Evolutionary conservation across 306 rosid species (phyloP).

Genomic region (Castanopsis chinensis): DNA sequence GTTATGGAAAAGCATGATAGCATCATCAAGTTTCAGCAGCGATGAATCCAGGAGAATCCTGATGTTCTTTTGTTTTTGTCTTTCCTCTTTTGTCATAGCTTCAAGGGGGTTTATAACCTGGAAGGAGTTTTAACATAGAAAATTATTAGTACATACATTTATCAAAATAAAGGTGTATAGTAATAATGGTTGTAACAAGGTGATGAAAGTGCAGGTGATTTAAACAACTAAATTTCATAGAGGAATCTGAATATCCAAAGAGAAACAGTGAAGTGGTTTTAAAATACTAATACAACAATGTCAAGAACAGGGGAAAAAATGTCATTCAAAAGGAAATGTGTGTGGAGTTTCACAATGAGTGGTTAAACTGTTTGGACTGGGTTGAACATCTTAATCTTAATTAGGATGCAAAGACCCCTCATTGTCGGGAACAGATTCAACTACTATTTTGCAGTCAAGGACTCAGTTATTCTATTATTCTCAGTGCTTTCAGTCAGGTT

Average conservation of each 20-base stretch:
- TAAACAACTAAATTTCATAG: not conserved
- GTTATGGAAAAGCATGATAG: slow-evolving; percentile 90
- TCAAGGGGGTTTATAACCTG: slow-evolving; percentile 51
- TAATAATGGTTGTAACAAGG: not conserved
- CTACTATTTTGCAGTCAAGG: not conserved
- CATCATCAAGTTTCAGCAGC: slow-evolving; percentile 75
- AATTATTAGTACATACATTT: slow-evolving; percentile 15
- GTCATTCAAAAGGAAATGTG: not conserved
- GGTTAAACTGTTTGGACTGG: not conserved
- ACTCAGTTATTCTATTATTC: not conserved
- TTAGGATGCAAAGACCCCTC: not conserved
- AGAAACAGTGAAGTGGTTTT: not conserved
- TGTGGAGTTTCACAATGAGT: not conserved
- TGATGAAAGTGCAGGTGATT: not conserved
- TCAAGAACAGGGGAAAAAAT: not conserved
- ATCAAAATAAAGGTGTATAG: not conserved
- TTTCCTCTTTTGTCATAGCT: slow-evolving; percentile 46
- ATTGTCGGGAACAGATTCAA: not conserved
- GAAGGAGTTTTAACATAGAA: slow-evolving; percentile 23
- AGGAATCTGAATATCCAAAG: not conserved
- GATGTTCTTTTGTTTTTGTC: slow-evolving; percentile 30
- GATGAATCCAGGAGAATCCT: slow-evolving; percentile 52
- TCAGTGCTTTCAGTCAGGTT: not conserved
- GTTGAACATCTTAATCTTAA: not conserved
- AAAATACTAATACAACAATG: not conserved